phyloP scores from a whole-genome alignment of 306 rosid genomes.

The Alnus glutinosa region DNA sequence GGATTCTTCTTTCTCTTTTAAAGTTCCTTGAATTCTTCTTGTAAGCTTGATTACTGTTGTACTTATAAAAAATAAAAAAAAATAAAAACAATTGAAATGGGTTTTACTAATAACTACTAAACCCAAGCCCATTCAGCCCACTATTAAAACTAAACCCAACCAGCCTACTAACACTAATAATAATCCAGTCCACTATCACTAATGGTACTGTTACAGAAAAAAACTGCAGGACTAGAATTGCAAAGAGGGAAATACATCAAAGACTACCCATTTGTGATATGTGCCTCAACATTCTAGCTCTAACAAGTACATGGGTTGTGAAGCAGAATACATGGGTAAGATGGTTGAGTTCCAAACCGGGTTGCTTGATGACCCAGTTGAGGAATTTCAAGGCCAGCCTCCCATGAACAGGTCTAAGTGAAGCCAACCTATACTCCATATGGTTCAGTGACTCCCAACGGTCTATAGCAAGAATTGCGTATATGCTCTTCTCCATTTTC shows the following conservation, averaged over 20 bases:
- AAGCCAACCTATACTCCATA: slow-evolving; percentile 63
- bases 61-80: too few species aligned
- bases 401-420: slow-evolving; percentile 86
- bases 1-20: too few species aligned
- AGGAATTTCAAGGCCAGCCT: slow-evolving; percentile 67
- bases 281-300: slow-evolving; percentile 67
- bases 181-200: too few species aligned
- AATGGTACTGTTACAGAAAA: background rate
- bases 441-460: slow-evolving; percentile 80
- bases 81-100: too few species aligned
- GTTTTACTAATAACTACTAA: too few species aligned
- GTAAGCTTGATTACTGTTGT: too few species aligned
- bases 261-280: slow-evolving; percentile 49
- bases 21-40: too few species aligned
- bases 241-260: slow-evolving; percentile 56
- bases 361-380: slow-evolving; percentile 65
- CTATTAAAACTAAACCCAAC: too few species aligned
- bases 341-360: slow-evolving; percentile 65
- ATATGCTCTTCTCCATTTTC: slow-evolving; percentile 70
- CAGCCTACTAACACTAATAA: too few species aligned
- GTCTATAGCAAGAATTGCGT: slow-evolving; percentile 60
- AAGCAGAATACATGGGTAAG: slow-evolving; percentile 56
- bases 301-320: slow-evolving; percentile 70
- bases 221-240: slow-evolving; percentile 75
- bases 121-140: too few species aligned